Evolutionary conservation across 306 rosid genomes (phyloP), one percentile per base, ranked within the genome.

Genomic region (Mucuna pruriens): DNA sequence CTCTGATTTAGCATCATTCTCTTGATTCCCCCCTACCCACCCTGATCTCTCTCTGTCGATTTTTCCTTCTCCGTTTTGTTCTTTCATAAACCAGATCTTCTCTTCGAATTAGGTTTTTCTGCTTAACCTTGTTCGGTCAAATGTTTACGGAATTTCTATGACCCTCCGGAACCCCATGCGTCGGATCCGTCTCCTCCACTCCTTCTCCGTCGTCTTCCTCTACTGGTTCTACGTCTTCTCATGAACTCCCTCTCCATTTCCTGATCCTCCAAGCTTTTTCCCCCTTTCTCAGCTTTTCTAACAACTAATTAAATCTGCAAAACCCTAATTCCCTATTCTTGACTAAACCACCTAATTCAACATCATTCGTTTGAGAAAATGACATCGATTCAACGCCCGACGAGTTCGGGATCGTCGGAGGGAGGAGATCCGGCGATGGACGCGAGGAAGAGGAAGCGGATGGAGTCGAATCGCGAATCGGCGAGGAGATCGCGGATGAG

Each of bases 391-490:
- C 91, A 78, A 45, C 86, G 86, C 16, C 74, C 74, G 10, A 65
- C 81, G n/a, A 91, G 97, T 79, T 89, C 93, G 0, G 94, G 98
- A 39, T 95, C 99, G 17, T 67, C 73, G 1, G 95, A 90, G 19
- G 96, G 89, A 0, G 94, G 89, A 29, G 88, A 77, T 26, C 82
- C 23, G 15, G 58, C 1, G 74, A 36, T 86, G 39, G 94, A 96
- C 79, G 97, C 90, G 46, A 82, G 89, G 85, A 96, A 96, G 90
- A 82, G 98, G 84, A 96, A 96, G 91, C 82, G 98, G 83, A 93
- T 93, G 99, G 73, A 76, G 38, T 96, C 99, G 15, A 96, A 96
- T 80, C 88, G 98, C 9, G 97, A 96, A 77, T 96, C 99, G 2
- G 99, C 99, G 0, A 75, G 97, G 79, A 88, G 99, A 0, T 96